Conservation (phyloP, 495 filamentous ascomycete species). For the Podospora pseudopauciseta region DNA sequence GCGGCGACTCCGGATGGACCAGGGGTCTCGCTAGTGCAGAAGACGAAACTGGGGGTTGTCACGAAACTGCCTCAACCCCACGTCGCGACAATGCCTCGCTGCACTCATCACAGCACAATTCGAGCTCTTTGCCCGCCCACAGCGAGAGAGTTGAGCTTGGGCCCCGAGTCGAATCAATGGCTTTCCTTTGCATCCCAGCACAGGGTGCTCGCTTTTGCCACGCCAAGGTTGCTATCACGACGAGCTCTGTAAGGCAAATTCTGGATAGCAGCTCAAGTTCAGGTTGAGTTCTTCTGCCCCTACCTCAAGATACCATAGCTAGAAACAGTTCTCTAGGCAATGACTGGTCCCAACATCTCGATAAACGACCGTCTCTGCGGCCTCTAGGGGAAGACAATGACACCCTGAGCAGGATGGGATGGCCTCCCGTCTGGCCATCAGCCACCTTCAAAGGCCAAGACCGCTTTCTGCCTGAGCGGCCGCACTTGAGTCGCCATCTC, state of each 20-base stretch:
- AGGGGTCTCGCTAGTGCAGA: slow-evolving; percentile 6
- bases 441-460: neutral
- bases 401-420: neutral
- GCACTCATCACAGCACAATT: neutral
- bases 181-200: slow-evolving; percentile 2
- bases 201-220: neutral
- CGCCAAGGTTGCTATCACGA: neutral
- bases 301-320: neutral
- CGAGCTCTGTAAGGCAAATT: neutral
- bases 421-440: neutral
- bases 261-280: neutral
- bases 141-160: neutral
- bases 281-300: neutral
- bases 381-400: neutral
- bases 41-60: slow-evolving; percentile 31
- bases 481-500: neutral
- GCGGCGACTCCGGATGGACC: slow-evolving; percentile 4
- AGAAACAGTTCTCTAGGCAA: neutral
- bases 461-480: neutral
- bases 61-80: slow-evolving; percentile 30
- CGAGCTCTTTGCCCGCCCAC: neutral
- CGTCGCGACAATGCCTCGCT: slow-evolving; percentile 26
- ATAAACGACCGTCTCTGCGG: neutral
- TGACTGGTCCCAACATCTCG: neutral
- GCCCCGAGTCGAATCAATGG: neutral